These are phyloP conservation scores for Aureobasidium mangrovei DNA, from an alignment of 2,329 filamentous ascomycete species.

Conservation along the genomic window DNA sequence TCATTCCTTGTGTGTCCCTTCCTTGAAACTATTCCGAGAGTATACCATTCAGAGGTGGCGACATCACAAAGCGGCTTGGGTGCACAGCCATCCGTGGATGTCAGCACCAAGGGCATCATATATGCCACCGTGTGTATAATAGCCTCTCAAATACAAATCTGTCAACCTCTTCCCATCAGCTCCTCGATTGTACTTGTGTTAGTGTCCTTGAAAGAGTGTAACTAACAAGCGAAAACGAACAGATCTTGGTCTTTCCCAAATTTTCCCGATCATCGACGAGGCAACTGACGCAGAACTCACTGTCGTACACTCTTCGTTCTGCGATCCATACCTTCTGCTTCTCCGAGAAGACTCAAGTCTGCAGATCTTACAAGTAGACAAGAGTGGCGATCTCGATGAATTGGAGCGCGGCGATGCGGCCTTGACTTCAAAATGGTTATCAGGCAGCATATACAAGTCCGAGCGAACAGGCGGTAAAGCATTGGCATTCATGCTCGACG, in stretches of 20 bases:
- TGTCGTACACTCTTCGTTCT: conserved; percentile 72
- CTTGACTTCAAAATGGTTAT: conserved; percentile 64
- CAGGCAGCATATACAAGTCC: conserved; percentile 73
- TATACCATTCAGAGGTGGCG: not conserved
- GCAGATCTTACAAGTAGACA: conserved; percentile 69
- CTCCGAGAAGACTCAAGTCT: conserved; percentile 76
- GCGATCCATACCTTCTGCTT: conserved; percentile 76
- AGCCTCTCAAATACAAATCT: conserved; percentile 14
- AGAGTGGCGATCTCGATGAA: conserved; percentile 77
- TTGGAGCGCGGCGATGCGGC: conserved; percentile 54
- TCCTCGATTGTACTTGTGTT: not conserved
- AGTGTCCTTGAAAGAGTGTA: not conserved
- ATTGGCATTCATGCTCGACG: conserved; percentile 68
- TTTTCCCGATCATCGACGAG: conserved; percentile 86
- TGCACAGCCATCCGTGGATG: not conserved
- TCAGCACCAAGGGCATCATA: not conserved
- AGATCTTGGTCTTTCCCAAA: conserved; percentile 84
- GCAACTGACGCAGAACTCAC: conserved; percentile 73
- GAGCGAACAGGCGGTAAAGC: conserved; percentile 47
- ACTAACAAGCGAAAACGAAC: conserved; percentile 8
- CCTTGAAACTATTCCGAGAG: not conserved
- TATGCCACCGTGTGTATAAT: conserved; percentile 7
- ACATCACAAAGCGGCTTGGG: not conserved
- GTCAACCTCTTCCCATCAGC: conserved; percentile 1
- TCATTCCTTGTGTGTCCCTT: not conserved